Base-by-base conservation (phyloP, 2,329 filamentous ascomycete species). In the Colletotrichum sp. region DNA sequence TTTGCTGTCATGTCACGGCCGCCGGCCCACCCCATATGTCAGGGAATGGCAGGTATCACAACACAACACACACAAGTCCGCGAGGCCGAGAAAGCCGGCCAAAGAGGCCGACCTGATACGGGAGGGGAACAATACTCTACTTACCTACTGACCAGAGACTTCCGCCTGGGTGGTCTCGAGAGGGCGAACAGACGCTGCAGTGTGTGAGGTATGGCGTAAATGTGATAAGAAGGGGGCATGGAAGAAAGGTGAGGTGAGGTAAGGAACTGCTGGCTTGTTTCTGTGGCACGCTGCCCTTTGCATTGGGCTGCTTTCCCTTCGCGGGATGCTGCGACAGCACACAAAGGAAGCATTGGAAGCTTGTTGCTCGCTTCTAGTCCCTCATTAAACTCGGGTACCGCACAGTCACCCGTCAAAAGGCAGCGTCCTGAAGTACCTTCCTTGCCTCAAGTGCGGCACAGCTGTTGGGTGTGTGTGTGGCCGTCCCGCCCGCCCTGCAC, bases 291-390 rank as follows among this genome's bases (percentile, higher is more conserved):
- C 13, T 57, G 28, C 26, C 24, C 39, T 21, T 57, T 69, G 55
- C 55, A 62, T 62, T 62, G 55, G 32, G 65, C 28, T 32, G 67
- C 39, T 72, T 68, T 75, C 55, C 72, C 67, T 72, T 75, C 72
- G 63, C 55, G 63, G 62, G 32, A 39, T 68, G 55, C 55, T 72
- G 69, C 52, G 69, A 72, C 72, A 72, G 62, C 24, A 59, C 63
- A 75, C 72, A 75, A 75, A 72, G 72, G 62, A 72, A 55, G 36
- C 36, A 30, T 26, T 62, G 69, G 69, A 75, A 75, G 62, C 69
- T 75, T 75, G 55, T 63, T 72, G 36, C 52, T 28, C 36, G 49
- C 69, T 28, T 28, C 49, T 49, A 28, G 24, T 44, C 21, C 24
- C 55, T 28, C 52, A 28, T 64, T 64, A 12, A 64, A 64, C n/a